Evolutionary conservation across 129 eudicot species (phyloP), one percentile per base, ranked within the genome.

Genomic region (Gnaphalium uliginosum): DNA sequence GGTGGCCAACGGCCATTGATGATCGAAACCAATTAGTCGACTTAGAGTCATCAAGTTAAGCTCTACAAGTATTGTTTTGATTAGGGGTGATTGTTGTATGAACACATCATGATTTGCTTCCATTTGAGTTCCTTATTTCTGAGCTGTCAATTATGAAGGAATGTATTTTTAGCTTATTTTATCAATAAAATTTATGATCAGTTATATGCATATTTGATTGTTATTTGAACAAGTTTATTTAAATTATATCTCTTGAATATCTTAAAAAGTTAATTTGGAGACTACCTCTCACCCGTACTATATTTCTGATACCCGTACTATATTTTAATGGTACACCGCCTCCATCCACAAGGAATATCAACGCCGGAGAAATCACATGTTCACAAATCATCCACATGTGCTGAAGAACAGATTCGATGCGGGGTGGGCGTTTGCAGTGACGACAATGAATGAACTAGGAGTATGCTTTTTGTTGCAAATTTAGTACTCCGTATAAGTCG

Each of bases 1-100:
- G 78, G n/a, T 90, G 65, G 82, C 96, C 50, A 90, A 94, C 27
- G 98, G 98, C 74, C 97, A 94, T 69, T 90, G 81, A 87, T 68
- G 70, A 66, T 68, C 33, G 14, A 71, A 13, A 5, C 29, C 21
- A 6, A 35, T 21, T 25, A 22, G 62, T 32, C 25, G n/a, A 43
- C 68, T 53, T 30, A 8, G 0, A 23, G 69, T 81, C 57, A 75
- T 64, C 54, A 77, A 76, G 78, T 79, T 79, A 76, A 59, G 79
- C 48, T 68, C 73, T 72, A 57, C 74, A 29, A 37, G 76, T 75
- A 60, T 77, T 46, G 77, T 71, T 75, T 68, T 81, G 51, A 29
- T 74, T 68, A 46, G 69, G 30, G 66, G 56, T 58, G 79, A 46
- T 48, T 84, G 78, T 67, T 74, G 82, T 73, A 43, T 77, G 83